Evolutionary conservation across 2,329 filamentous ascomycete genomes (phyloP).

Genomic region (Fusarium sp.): DNA sequence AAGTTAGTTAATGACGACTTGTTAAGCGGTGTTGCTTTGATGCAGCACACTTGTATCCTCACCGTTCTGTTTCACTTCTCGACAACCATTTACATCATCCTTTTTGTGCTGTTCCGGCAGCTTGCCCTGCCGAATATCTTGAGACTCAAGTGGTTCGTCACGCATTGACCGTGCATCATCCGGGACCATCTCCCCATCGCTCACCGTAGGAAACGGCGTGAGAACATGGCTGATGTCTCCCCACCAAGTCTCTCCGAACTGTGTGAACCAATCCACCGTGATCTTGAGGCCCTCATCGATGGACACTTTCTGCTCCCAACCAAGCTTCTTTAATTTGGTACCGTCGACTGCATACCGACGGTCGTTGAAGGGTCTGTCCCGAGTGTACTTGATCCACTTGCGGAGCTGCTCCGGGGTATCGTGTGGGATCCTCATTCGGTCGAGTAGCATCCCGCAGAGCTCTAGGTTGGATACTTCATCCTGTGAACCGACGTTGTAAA

Average conservation of each 20-base stretch:
- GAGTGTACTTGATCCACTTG: conserved; percentile 78
- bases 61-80: conserved; percentile 17
- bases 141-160: conserved; percentile 50
- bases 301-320: conserved; percentile 75
- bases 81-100: conserved; percentile 24
- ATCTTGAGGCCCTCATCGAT: conserved; percentile 72
- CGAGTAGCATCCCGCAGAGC: conserved; percentile 74
- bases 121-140: conserved; percentile 37
- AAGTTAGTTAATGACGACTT: neutral
- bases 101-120: conserved; percentile 26
- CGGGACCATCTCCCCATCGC: conserved; percentile 66
- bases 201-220: conserved; percentile 74
- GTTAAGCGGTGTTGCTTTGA: conserved; percentile 21
- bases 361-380: conserved; percentile 84
- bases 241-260: conserved; percentile 77
- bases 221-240: conserved; percentile 77
- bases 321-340: conserved; percentile 73
- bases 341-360: conserved; percentile 79
- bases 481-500: conserved; percentile 85
- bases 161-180: conserved; percentile 56
- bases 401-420: conserved; percentile 65
- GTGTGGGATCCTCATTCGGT: conserved; percentile 69
- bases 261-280: conserved; percentile 78
- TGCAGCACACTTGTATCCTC: conserved; percentile 15
- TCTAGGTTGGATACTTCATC: conserved; percentile 82